Evolutionary conservation across 176 grass and related monocot species (phyloP).

Genomic region (Raddia distichophylla): DNA sequence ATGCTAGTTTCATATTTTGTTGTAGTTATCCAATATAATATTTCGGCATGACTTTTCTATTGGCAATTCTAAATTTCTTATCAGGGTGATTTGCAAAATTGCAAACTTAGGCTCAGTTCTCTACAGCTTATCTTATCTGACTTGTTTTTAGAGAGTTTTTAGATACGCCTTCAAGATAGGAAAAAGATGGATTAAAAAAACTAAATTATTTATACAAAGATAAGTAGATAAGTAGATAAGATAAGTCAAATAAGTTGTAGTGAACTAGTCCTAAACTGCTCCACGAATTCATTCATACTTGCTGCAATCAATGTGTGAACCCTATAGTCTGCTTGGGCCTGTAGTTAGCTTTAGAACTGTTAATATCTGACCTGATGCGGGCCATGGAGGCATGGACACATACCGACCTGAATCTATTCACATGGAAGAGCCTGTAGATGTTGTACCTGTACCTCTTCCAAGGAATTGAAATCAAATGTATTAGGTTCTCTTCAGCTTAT

Average conservation of each 20-base stretch:
- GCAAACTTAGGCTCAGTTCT: too few species aligned
- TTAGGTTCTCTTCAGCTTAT: not conserved
- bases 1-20: slow-evolving; percentile 16
- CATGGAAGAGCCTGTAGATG: slow-evolving; percentile 12
- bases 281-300: not conserved
- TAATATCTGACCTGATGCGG: slow-evolving; percentile 19
- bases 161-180: too few species aligned
- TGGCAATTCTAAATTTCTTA: not conserved
- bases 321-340: slow-evolving; percentile 21
- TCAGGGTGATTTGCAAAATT: slow-evolving; percentile 16
- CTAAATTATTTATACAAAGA: too few species aligned
- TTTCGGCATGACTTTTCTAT: slow-evolving; percentile 20
- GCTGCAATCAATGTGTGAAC: slow-evolving; percentile 1
- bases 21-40: slow-evolving; percentile 18
- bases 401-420: slow-evolving; percentile 23
- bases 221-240: too few species aligned
- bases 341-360: slow-evolving; percentile 19
- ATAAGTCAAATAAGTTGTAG: too few species aligned
- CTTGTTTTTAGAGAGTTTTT: too few species aligned
- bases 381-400: slow-evolving; percentile 23
- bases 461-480: slow-evolving; percentile 33
- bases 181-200: too few species aligned
- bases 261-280: not conserved
- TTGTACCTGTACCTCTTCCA: not conserved
- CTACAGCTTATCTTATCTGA: too few species aligned